Conservation (phyloP, 805 yeast species). For the Yarrowia sp. region DNA sequence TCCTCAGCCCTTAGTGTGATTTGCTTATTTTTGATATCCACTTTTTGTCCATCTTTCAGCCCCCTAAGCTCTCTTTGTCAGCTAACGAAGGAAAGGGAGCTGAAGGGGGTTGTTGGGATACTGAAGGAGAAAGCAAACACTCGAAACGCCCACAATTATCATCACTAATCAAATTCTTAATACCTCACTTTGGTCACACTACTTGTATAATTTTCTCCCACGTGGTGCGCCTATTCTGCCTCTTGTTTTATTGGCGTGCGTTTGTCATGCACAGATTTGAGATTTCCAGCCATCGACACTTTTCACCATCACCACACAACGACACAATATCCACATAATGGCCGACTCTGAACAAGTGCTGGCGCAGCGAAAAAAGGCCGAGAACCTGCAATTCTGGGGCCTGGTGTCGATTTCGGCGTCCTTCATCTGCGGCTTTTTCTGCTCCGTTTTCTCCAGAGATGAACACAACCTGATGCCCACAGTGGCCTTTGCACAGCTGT, state of each 20-base stretch:
- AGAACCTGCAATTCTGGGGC: slow-evolving; percentile 35
- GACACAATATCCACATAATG: slow-evolving; percentile 9
- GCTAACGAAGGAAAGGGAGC: no score
- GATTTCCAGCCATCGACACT: slow-evolving; percentile 19
- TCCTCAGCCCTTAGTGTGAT: no score
- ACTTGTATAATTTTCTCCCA: background rate
- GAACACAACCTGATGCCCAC: slow-evolving; percentile 19
- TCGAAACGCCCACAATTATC: background rate
- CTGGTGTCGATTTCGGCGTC: slow-evolving; percentile 14
- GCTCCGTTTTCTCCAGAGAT: slow-evolving; percentile 18
- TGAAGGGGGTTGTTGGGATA: no score
- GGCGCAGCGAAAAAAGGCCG: slow-evolving; percentile 1
- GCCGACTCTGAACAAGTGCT: background rate
- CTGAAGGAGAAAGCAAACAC: no score
- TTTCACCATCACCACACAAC: background rate
- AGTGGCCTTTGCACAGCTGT: slow-evolving; percentile 20
- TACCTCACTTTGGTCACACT: background rate
- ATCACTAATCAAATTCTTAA: background rate
- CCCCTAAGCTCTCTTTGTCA: no score
- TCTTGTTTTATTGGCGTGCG: background rate
- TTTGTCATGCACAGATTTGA: background rate
- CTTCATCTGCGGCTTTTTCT: slow-evolving; percentile 4
- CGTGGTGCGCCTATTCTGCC: slow-evolving; percentile 33
- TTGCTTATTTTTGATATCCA: no score
- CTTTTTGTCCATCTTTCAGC: no score